Conservation (phyloP, 2,329 filamentous ascomycete genomes). For the Diaporthe helianthi region DNA sequence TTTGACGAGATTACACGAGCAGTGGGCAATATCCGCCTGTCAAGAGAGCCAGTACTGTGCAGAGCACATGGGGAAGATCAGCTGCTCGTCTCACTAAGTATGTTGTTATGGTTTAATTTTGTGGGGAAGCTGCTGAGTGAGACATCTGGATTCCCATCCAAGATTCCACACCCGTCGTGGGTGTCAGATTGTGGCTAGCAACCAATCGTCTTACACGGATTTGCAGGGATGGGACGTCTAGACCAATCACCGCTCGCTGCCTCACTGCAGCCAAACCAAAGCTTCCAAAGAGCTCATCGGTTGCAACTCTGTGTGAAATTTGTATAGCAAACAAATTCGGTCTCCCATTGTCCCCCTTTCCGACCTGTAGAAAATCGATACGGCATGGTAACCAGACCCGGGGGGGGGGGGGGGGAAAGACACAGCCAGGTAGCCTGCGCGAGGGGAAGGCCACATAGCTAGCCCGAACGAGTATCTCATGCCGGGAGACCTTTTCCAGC, state of each 20-base stretch:
- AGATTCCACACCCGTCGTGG: no score
- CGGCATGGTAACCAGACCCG: neutral
- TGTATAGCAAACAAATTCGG: no score
- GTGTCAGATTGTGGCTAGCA: neutral
- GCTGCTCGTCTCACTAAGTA: neutral
- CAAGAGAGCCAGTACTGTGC: neutral
- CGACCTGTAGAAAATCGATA: neutral
- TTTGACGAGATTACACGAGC: slow-evolving; percentile 30
- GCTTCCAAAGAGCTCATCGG: neutral
- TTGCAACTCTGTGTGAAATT: neutral
- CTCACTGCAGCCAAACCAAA: no score
- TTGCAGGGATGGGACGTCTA: neutral
- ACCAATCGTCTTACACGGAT: slow-evolving; percentile 35
- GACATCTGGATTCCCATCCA: neutral
- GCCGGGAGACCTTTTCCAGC: slow-evolving; percentile 1
- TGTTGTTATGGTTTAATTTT: neutral
- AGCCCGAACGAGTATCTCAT: neutral
- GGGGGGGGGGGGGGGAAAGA: no score
- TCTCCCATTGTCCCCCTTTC: neutral
- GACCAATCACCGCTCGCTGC: no score
- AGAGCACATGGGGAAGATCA: neutral
- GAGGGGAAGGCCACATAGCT: slow-evolving; percentile 1
- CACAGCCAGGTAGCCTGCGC: neutral
- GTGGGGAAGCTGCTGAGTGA: neutral
- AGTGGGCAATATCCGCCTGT: slow-evolving; percentile 2